Evolutionary conservation across 1,139 yeast genomes (phyloP), one percentile per base, ranked within the genome.

Genomic region (Diutina pseudorugosa): DNA sequence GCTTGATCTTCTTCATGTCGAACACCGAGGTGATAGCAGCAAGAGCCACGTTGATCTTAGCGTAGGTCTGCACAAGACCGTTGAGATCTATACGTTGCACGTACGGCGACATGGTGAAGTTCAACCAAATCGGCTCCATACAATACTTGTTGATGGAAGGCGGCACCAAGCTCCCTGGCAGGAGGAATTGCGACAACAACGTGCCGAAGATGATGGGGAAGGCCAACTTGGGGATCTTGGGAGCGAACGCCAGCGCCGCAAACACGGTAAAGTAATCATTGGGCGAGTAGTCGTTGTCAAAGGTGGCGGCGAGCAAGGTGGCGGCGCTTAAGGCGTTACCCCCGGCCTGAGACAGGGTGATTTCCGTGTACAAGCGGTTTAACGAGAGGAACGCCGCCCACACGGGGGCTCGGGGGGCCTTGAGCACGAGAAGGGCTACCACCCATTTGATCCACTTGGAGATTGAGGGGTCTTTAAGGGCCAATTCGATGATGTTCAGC

Each of bases 361-460:
- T 16, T 4, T 45, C 18, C 14, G 21, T 16, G n/a, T 27, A 45
- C n/a, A 18, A 27, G 20, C 19, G 30, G 40, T 45, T 45, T 14
- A 45, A 18, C 7, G 49, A 25, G 40, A 45, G 23, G 18, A 45
- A 45, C 14, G 40, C 40, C 23, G 49, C 36, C 49, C 49, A 45
- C 27, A 45, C 19, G 14, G 49, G 49, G 21, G 49, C 49, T 16
- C 49, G 11, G 14, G 49, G 49, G 27, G 49, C 27, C 30, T 27
- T 25, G 14, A 25, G 18, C 6, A 27, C 41, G n/a, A 45, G 40
- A 7, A 45, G 23, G 6, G 27, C 21, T 3, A 45, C 23, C 40
- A 45, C 49, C 49, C 49, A 45, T 45, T 45, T 45, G 20, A 45
- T 27, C 49, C 49, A 45, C 16, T 45, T 45, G 23, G 49, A 14